Percentiles rank a stretch among this genome's conserved stretches.
Evolutionary conservation across 1,139 yeast genomes (phyloP).

Genomic region (Saccharomyces pastorianus): DNA sequence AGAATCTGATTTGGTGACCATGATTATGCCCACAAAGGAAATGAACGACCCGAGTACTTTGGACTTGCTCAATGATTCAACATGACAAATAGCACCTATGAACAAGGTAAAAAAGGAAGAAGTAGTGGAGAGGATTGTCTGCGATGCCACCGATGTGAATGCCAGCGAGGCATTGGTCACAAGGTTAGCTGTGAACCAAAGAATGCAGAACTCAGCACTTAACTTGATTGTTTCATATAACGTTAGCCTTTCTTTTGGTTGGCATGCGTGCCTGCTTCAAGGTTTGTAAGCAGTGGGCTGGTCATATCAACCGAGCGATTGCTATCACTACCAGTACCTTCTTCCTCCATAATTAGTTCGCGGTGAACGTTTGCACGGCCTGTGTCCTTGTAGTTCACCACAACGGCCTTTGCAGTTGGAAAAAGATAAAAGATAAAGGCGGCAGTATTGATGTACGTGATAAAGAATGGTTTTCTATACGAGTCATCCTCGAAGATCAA

Average conservation of each 20-base stretch:
- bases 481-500: conserved; percentile 56
- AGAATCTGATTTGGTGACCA: conserved; percentile 59
- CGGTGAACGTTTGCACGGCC: conserved; percentile 25
- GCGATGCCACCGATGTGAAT: conserved; percentile 84
- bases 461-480: conserved; percentile 80
- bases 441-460: conserved; percentile 82
- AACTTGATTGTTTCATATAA: conserved; percentile 44
- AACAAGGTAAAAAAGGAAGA: conserved; percentile 82
- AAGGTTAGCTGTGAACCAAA: conserved; percentile 84
- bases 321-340: conserved; percentile 9
- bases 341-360: conserved; percentile 16
- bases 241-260: conserved; percentile 20
- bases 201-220: conserved; percentile 67
- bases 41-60: conserved; percentile 61
- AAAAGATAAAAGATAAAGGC: conserved; percentile 67
- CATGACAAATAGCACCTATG: conserved; percentile 59
- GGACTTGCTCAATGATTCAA: conserved; percentile 55
- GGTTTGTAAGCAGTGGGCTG: conserved; percentile 20
- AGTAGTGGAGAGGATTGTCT: conserved; percentile 81
- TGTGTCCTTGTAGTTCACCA: conserved; percentile 22
- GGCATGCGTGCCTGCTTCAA: conserved; percentile 8
- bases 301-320: conserved; percentile 11
- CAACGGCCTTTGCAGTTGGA: conserved; percentile 42
- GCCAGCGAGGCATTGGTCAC: conserved; percentile 77
- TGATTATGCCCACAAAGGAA: conserved; percentile 65